phyloP scores from a whole-genome alignment of 257 asterid species.

The Orobanche coerulescens region DNA sequence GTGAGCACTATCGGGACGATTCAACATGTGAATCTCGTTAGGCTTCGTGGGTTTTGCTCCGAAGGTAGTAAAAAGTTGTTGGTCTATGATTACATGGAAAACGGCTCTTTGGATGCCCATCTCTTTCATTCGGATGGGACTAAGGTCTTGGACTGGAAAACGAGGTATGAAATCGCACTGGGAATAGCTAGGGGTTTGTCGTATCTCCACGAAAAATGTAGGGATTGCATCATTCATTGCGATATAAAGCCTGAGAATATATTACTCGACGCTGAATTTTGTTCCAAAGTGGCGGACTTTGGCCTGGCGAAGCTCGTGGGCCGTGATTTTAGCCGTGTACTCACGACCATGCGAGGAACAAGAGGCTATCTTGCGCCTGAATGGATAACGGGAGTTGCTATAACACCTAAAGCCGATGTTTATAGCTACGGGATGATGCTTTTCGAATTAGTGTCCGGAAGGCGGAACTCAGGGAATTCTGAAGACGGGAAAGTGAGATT shows the following conservation, averaged over 20 bases:
- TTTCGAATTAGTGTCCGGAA: conserved; percentile 40
- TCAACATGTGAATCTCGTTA: conserved; percentile 46
- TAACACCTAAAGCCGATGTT: conserved; percentile 45
- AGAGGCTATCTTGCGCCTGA: conserved; percentile 43
- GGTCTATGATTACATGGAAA: conserved; percentile 38
- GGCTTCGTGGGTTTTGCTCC: conserved; percentile 44
- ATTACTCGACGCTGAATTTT: conserved; percentile 29
- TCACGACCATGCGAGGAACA: conserved; percentile 44
- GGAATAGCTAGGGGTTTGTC: conserved; percentile 42
- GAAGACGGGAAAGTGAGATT: conserved; percentile 25
- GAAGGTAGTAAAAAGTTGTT: conserved; percentile 34
- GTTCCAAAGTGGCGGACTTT: conserved; percentile 41
- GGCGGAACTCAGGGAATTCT: conserved; percentile 31
- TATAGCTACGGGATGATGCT: conserved; percentile 49
- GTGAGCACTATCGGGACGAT: conserved; percentile 43
- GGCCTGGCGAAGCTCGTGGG: conserved; percentile 46
- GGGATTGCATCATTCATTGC: conserved; percentile 47
- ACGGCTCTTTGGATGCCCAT: conserved; percentile 39
- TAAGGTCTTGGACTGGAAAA: conserved; percentile 29
- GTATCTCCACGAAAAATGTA: conserved; percentile 46
- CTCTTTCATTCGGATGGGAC: conserved; percentile 24
- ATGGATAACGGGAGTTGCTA: conserved; percentile 40
- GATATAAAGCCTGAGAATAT: conserved; percentile 47
- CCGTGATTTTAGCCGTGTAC: conserved; percentile 41
- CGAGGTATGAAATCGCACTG: conserved; percentile 35